These are phyloP conservation scores for Nothomitra cinnamomea DNA, from an alignment of 2,329 filamentous ascomycete genomes.

Conservation along the genomic window DNA sequence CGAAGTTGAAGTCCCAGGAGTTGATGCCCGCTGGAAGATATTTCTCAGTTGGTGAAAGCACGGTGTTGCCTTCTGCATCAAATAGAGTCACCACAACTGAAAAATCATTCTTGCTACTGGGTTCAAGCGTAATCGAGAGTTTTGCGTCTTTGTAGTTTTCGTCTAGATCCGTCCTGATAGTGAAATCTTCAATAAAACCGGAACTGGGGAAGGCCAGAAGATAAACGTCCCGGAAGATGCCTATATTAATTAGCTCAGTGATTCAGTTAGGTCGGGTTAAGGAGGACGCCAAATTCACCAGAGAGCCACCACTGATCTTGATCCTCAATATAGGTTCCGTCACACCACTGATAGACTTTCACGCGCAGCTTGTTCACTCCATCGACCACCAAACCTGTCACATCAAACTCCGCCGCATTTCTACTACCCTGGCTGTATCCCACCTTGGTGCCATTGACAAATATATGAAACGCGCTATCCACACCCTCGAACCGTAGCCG, in stretches of 20 bases:
- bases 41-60: conserved; percentile 3
- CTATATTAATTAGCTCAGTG: conserved; percentile 13
- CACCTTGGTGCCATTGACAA: conserved; percentile 44
- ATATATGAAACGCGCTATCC: conserved; percentile 53
- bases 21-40: not conserved
- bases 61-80: conserved; percentile 22
- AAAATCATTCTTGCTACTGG: too few relatives aligned
- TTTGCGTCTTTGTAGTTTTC: conserved; percentile 31
- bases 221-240: conserved; percentile 50
- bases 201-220: conserved; percentile 38
- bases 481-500: conserved; percentile 54
- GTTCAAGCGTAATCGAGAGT: conserved; percentile 26
- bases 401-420: conserved; percentile 53
- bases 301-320: conserved; percentile 53
- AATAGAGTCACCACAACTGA: conserved; percentile 19
- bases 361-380: conserved; percentile 39
- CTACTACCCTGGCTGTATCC: conserved; percentile 54
- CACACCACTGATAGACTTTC: conserved; percentile 53
- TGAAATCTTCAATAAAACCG: conserved; percentile 38
- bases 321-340: conserved; percentile 53
- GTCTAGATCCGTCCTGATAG: conserved; percentile 37
- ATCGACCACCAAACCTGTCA: conserved; percentile 33
- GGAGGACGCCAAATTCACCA: conserved; percentile 21
- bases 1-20: conserved; percentile 24
- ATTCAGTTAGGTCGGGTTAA: not conserved